phyloP scores from a whole-genome alignment of 163 green algal species.

The Chloroidium sp. region DNA sequence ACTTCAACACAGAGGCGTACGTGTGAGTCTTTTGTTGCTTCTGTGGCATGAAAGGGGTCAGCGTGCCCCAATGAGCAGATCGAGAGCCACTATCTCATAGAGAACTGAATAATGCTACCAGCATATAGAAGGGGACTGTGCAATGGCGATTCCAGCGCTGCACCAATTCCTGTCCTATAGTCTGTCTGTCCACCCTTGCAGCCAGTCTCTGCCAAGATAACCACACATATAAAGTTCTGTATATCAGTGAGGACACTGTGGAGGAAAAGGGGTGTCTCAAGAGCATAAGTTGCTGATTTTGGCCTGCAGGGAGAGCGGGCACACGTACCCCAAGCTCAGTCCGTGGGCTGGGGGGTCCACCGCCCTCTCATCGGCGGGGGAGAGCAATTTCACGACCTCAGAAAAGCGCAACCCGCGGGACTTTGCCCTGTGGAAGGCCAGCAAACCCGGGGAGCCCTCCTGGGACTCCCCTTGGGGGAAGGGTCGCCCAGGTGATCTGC shows the following conservation, averaged over 20 bases:
- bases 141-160: too few species aligned
- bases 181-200: too few species aligned
- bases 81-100: too few species aligned
- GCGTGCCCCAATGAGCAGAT: too few species aligned
- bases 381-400: conserved; percentile 69
- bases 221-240: too few species aligned
- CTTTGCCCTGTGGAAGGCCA: conserved; percentile 97
- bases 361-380: conserved; percentile 64
- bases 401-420: conserved; percentile 79
- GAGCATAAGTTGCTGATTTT: not conserved
- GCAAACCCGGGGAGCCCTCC: conserved; percentile 84
- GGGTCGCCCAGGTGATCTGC: conserved; percentile 61
- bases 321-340: conserved; percentile 94
- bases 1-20: conserved; percentile 81
- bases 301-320: conserved; percentile 45
- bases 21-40: too few species aligned
- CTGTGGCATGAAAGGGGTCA: too few species aligned
- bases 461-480: conserved; percentile 88
- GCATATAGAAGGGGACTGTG: too few species aligned
- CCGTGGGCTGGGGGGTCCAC: conserved; percentile 76
- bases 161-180: too few species aligned
- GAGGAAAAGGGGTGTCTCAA: not conserved
- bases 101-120: too few species aligned
- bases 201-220: too few species aligned
- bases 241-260: too few species aligned